These are phyloP conservation scores for Xylariaceae sp. DNA, from an alignment of 2,329 filamentous ascomycete species.

Conservation along the genomic window DNA sequence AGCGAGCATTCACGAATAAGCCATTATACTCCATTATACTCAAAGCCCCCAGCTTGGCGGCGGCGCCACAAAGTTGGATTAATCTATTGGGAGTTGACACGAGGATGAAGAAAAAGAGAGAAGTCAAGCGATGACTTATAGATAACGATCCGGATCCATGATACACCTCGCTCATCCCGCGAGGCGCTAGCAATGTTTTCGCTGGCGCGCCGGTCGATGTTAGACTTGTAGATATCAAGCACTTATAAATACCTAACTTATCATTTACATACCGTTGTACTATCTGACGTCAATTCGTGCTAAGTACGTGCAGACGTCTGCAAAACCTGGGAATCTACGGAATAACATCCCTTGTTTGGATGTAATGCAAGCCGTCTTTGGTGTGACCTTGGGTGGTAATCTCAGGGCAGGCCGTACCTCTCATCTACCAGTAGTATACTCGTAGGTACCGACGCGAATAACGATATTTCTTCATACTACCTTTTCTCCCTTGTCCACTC, in stretches of 20 bases:
- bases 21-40: background rate
- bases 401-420: too few species aligned
- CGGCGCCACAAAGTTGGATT: constrained; percentile 10
- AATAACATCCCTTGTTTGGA: too few species aligned
- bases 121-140: background rate
- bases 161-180: background rate
- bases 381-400: too few species aligned
- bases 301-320: too few species aligned
- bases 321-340: too few species aligned
- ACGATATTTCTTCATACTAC: too few species aligned
- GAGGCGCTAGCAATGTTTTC: background rate
- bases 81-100: constrained; percentile 7
- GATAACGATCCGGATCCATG: background rate
- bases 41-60: background rate
- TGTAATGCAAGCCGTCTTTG: too few species aligned
- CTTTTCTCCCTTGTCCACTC: too few species aligned
- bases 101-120: constrained; percentile 3
- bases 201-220: background rate
- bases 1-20: constrained; percentile 7
- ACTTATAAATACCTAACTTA: background rate
- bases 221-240: background rate
- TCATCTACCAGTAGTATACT: too few species aligned
- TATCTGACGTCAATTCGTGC: too few species aligned
- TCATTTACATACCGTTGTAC: background rate
- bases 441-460: too few species aligned